Evolutionary conservation across 2,329 filamentous ascomycete species (phyloP).

Genomic region (Colletotrichum chlorophyti): DNA sequence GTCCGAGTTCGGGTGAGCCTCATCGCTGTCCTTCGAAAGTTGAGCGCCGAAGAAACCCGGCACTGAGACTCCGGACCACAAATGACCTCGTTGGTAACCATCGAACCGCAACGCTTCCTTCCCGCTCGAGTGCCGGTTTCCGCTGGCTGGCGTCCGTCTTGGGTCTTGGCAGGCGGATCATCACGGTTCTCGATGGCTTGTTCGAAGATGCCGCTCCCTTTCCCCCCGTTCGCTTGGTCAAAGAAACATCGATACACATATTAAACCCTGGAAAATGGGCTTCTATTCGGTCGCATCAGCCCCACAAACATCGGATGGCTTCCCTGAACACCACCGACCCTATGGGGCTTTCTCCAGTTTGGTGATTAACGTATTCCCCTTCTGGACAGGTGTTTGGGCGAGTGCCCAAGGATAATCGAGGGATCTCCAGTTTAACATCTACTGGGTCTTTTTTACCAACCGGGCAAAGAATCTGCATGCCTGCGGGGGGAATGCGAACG

Average conservation of each 20-base stretch:
- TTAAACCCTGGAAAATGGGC: too few species aligned
- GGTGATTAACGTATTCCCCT: background rate
- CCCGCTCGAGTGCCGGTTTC: conserved; percentile 12
- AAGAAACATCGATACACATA: too few species aligned
- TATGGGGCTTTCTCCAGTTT: background rate
- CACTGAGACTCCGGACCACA: background rate
- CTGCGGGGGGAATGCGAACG: conserved; percentile 16
- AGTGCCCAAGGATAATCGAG: background rate
- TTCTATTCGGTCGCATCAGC: conserved; percentile 19
- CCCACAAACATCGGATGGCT: conserved; percentile 12
- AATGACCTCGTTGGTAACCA: background rate
- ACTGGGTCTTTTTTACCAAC: background rate
- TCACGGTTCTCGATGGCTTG: conserved; percentile 3
- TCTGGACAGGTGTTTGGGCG: background rate
- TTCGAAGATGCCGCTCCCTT: background rate
- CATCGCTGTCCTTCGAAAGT: too few species aligned
- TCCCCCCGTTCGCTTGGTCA: too few species aligned
- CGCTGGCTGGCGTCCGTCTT: background rate
- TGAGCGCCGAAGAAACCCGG: too few species aligned
- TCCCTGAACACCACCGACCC: background rate
- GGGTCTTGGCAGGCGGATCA: conserved; percentile 14
- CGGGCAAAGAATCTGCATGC: background rate
- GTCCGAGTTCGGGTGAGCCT: background rate
- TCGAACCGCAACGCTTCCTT: background rate
- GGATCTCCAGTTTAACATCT: background rate